Conservation (phyloP, 129 eudicot species). For the Flaveria sonorensis region DNA sequence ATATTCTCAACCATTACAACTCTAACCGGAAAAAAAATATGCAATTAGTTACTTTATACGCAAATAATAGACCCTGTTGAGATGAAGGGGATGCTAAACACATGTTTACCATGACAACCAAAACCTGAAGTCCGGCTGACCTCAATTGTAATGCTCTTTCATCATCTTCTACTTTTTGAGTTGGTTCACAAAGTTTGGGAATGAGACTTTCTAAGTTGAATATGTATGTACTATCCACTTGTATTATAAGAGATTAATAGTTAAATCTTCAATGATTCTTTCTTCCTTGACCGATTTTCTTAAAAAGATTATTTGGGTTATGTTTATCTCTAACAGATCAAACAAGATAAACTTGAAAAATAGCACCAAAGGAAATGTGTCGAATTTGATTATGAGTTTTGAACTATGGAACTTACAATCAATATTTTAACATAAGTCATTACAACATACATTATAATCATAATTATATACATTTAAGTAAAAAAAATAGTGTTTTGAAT, state of each 20-base stretch:
- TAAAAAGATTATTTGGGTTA: neutral
- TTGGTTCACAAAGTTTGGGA: constrained; percentile 69
- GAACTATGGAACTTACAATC: too few relatives aligned
- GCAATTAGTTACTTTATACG: neutral
- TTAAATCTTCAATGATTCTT: neutral
- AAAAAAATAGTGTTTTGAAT: too few relatives aligned
- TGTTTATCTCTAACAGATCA: neutral
- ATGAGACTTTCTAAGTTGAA: constrained; percentile 77
- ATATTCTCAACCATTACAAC: constrained; percentile 11
- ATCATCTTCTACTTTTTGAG: constrained; percentile 77
- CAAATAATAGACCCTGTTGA: constrained; percentile 3
- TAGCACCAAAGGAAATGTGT: neutral
- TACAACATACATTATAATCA: too few relatives aligned
- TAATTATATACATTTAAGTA: too few relatives aligned
- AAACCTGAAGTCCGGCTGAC: constrained; percentile 72
- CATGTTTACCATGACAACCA: constrained; percentile 57
- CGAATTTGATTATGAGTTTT: neutral
- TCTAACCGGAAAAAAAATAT: neutral
- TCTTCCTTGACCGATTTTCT: neutral
- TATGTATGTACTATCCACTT: constrained; percentile 72
- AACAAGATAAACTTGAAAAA: neutral
- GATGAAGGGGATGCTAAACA: constrained; percentile 17
- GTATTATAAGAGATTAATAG: neutral
- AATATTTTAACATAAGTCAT: too few relatives aligned
- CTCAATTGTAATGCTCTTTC: constrained; percentile 56